Conservation (phyloP, 2,329 filamentous ascomycete species). For the Colletotrichum incanum region DNA sequence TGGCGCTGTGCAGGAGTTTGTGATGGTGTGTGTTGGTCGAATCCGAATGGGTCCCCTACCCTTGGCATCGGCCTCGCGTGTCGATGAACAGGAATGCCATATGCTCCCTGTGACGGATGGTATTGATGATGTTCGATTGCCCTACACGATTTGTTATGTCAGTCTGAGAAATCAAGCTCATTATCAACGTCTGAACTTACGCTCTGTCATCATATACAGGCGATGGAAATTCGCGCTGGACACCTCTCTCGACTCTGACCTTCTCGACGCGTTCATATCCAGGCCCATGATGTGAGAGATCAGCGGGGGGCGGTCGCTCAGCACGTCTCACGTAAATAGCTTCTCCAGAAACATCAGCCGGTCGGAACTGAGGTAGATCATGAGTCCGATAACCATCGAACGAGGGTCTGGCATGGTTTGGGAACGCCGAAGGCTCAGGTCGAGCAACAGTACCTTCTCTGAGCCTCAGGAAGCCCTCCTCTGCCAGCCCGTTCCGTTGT, state of each 20-base stretch:
- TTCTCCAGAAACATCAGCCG: constrained; percentile 13
- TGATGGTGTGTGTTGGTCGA: constrained; percentile 40
- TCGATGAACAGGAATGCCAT: constrained; percentile 31
- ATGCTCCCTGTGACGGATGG: constrained; percentile 42
- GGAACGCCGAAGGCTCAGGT: not conserved
- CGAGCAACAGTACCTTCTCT: constrained; percentile 24
- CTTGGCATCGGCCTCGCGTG: constrained; percentile 9
- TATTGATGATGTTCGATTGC: constrained; percentile 32
- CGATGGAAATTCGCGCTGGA: constrained; percentile 19
- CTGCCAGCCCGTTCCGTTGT: constrained; percentile 22
- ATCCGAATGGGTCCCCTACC: not conserved
- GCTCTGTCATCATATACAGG: constrained; percentile 4
- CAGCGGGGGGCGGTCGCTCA: constrained; percentile 8
- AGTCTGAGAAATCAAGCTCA: not conserved
- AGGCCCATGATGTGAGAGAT: constrained; percentile 9
- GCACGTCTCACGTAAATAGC: constrained; percentile 33
- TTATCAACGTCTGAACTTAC: constrained; percentile 20
- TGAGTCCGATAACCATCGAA: not conserved
- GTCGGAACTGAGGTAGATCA: not conserved
- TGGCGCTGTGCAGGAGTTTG: constrained; percentile 42
- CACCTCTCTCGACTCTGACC: not conserved
- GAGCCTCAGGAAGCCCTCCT: constrained; percentile 39
- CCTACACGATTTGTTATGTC: not conserved
- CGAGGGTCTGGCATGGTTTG: not conserved
- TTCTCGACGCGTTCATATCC: constrained; percentile 5